Evolutionary conservation across 2,329 filamentous ascomycete species (phyloP), one percentile per base, ranked within the genome.

Genomic region (Malbranchea cinnamomea): DNA sequence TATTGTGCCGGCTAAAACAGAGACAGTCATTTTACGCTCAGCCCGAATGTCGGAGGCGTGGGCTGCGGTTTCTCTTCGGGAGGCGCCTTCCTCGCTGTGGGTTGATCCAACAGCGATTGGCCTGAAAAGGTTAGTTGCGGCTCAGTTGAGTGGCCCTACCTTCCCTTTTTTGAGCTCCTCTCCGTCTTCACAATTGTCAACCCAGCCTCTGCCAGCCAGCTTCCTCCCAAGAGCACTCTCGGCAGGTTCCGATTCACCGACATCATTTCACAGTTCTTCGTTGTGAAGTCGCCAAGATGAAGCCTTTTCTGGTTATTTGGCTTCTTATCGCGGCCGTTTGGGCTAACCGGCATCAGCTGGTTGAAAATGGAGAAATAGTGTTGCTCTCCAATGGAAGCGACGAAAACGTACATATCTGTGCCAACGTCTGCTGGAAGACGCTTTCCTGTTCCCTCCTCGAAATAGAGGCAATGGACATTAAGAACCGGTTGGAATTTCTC

Each of bases 371-470:
- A n/a, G n/a, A n/a, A n/a, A n/a, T n/a, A n/a, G n/a, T n/a, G n/a
- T n/a, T n/a, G n/a, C n/a, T n/a, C n/a, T n/a, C n/a, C n/a, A n/a
- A n/a, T n/a, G n/a, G n/a, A n/a, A n/a, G n/a, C n/a, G n/a, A n/a
- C 6, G 6, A 28, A 15, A 23, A 17, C 8, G n/a, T n/a, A n/a
- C n/a, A n/a, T n/a, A n/a, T n/a, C n/a, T n/a, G n/a, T n/a, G n/a
- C n/a, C n/a, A 28, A 36, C 7, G 17, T 18, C 3, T 43, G 41
- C 28, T 42, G 40, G 41, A 28, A 34, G 9, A 23, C 23, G 9
- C 38, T 46, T 20, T 32, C 34, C 28, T 46, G 43, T 29, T 35
- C 41, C 9, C 33, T 45, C 11, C 25, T 29, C 10, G 16, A 46
- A 21, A 44, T 46, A 30, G 34, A 45, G 26, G 11, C 33, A 14